A percentile compares a stretch with the other conserved stretches of the same genome.
Evolutionary conservation across 2,329 filamentous ascomycete species (phyloP).

Genomic region (Penicillium expansum): DNA sequence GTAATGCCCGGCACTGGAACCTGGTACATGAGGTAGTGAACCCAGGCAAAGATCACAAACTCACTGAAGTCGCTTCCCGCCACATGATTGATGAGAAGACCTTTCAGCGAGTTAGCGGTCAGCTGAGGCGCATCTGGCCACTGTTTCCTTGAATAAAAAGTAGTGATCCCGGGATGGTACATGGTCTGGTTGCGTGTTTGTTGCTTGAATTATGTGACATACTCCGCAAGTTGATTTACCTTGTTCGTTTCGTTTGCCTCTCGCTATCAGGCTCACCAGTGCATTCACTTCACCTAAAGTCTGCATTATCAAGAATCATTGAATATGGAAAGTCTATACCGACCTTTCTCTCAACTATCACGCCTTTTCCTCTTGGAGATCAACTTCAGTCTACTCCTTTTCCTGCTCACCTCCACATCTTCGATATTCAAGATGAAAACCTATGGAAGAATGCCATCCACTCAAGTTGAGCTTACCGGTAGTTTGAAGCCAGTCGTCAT

Average conservation of each 20-base stretch:
- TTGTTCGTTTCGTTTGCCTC: not conserved
- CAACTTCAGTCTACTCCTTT: too few relatives aligned
- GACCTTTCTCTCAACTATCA: not conserved
- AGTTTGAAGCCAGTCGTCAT: conserved; percentile 41
- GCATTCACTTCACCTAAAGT: too few relatives aligned
- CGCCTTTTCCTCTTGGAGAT: accelerated
- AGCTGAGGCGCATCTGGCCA: conserved; percentile 37
- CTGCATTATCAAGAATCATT: too few relatives aligned
- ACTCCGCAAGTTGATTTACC: too few relatives aligned
- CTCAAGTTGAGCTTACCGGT: not conserved
- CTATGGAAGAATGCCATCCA: too few relatives aligned
- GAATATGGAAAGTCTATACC: too few relatives aligned
- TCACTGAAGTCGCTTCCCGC: conserved; percentile 38
- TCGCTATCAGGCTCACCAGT: not conserved
- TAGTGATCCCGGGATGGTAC: not conserved
- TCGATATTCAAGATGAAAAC: too few relatives aligned
- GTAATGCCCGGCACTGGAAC: conserved; percentile 20
- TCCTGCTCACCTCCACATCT: not conserved
- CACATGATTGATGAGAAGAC: conserved; percentile 36
- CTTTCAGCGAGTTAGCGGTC: conserved; percentile 32
- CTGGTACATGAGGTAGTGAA: conserved; percentile 47
- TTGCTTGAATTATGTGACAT: not conserved
- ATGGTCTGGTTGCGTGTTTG: not conserved
- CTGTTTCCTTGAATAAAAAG: conserved; percentile 27
- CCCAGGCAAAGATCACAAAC: conserved; percentile 38